phyloP scores from a whole-genome alignment of 2,329 filamentous ascomycete species.

The Orbilia ellipsospora region DNA sequence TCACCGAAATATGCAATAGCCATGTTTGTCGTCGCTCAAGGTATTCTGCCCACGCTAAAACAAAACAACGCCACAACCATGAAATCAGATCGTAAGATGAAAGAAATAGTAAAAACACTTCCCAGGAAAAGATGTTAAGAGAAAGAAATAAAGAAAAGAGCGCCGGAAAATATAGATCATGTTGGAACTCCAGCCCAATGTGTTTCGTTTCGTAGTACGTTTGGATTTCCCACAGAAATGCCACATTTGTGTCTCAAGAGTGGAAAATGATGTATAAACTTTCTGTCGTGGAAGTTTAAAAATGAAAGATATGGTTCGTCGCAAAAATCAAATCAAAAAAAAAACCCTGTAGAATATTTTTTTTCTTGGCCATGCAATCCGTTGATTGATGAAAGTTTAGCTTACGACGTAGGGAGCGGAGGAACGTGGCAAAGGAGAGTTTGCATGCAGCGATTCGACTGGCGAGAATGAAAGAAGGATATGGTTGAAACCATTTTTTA shows the following conservation, averaged over 20 bases:
- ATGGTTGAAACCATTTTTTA: conserved; percentile 38
- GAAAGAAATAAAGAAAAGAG: conserved; percentile 49
- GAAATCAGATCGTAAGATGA: conserved; percentile 5
- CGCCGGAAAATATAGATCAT: conserved; percentile 53
- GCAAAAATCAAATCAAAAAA: conserved; percentile 9
- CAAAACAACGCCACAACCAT: conserved; percentile 52
- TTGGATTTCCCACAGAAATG: conserved; percentile 43
- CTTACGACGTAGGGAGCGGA: conserved; percentile 56
- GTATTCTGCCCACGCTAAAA: conserved; percentile 31
- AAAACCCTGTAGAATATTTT: conserved; percentile 44
- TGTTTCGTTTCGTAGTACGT: conserved; percentile 49
- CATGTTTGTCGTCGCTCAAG: conserved; percentile 26
- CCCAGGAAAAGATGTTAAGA: conserved; percentile 23
- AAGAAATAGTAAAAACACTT: conserved; percentile 3
- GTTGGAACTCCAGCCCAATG: conserved; percentile 54
- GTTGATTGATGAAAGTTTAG: conserved; percentile 57
- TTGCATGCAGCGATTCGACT: conserved; percentile 17
- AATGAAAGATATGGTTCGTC: conserved; percentile 6
- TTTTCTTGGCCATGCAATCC: conserved; percentile 49
- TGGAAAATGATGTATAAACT: conserved; percentile 52
- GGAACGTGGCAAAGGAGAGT: conserved; percentile 15
- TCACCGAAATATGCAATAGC: conserved; percentile 50
- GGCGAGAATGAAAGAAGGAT: conserved; percentile 30
- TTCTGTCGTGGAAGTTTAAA: conserved; percentile 41
- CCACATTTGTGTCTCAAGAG: conserved; percentile 47